Base-by-base conservation (phyloP, 2,329 filamentous ascomycete genomes). In the Neonectria punicea region DNA sequence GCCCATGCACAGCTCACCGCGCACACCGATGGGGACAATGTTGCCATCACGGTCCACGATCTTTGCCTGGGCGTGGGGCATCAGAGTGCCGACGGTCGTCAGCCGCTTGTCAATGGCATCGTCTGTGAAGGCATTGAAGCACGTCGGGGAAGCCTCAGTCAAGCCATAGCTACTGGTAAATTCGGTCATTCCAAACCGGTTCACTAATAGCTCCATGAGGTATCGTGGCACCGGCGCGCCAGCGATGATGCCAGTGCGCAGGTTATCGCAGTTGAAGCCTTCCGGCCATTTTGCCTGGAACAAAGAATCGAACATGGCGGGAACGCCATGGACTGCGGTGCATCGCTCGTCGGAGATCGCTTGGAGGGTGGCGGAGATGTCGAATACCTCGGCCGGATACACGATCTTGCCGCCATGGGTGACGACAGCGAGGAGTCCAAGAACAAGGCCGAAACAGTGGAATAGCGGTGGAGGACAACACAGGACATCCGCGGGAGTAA, bases 381-480 rank as follows among this genome's bases (percentile, higher is more conserved):
- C 90, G 73, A 95, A 95, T 0, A 90, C 88, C 72, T 93, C 90
- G 67, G 87, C 86, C 0, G 93, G 92, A 73, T 93, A 93, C 10
- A 95, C 88, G 55, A 94, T 89, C 77, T 91, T 92, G 43, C 87
- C 88, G 51, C 92, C 92, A 76, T 94, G 92, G 0, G 91, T 93
- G 57, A 94, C 80, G 47, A 88, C 85, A 2, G 91, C 89, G 60
- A 94, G 85, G 49, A 94, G 84, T 9, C 92, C 92, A 3, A 94
- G 86, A 1, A 94, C 92, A 8, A 95, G 86, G 1, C 92, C 92
- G 75, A 95, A 95, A 81, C 92, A 95, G 81, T 96, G 93, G 83
- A 96, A 96, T 4, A 96, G 84, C 0, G 93, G 93, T 0, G 93
- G 92, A 3, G 92, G 92, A 76, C 93, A 96, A 82, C 92, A 95